Evolutionary conservation across 2,329 filamentous ascomycete species (phyloP).

Genomic region (Fusarium multiceps): DNA sequence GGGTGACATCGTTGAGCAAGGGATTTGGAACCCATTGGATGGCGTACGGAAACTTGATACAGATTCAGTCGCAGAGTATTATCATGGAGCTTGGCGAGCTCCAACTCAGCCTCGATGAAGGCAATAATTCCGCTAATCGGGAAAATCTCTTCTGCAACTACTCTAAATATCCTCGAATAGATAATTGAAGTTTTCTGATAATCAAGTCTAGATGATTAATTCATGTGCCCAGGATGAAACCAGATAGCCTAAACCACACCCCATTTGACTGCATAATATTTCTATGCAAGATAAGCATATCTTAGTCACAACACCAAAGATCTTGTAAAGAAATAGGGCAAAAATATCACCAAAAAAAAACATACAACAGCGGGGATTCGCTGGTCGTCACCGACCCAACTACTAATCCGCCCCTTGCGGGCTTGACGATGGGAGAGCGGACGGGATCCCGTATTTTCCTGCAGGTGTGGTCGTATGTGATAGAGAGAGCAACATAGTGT

Average conservation of each 20-base stretch:
- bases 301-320: neutral
- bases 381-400: constrained; percentile 21
- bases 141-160: neutral
- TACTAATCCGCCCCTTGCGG: constrained; percentile 27
- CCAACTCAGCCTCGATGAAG: neutral
- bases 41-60: neutral
- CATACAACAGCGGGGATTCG: constrained; percentile 33
- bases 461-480: constrained; percentile 33
- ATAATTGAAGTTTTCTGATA: neutral
- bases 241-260: too few species aligned
- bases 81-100: neutral
- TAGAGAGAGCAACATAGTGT: neutral
- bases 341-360: neutral
- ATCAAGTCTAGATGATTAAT: too few species aligned
- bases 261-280: neutral
- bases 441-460: constrained; percentile 36
- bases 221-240: too few species aligned
- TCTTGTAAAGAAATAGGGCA: neutral
- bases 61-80: neutral
- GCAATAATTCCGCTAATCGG: neutral
- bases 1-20: neutral
- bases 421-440: constrained; percentile 33
- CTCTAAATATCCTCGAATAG: too few species aligned
- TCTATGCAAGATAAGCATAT: neutral
- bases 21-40: neutral